Evolutionary conservation across 805 yeast species (phyloP).

Genomic region (Wickerhamomyces sydowiorum): DNA sequence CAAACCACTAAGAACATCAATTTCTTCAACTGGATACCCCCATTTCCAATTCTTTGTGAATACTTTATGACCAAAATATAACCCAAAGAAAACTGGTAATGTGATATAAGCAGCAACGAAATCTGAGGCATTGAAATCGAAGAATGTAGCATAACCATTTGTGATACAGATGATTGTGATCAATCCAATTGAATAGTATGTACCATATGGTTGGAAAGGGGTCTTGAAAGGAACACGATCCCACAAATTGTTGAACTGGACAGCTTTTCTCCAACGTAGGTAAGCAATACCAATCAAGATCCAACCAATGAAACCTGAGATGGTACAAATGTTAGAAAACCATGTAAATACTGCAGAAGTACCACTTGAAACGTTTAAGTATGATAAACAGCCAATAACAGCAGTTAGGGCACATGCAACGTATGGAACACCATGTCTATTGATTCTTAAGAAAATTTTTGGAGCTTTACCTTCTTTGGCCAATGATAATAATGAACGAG

Average conservation of each 20-base stretch:
- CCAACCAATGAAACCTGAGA: conserved; percentile 76
- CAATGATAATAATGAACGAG: conserved; percentile 68
- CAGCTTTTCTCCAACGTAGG: conserved; percentile 64
- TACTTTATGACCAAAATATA: conserved; percentile 54
- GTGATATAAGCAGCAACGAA: conserved; percentile 73
- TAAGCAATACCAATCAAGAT: conserved; percentile 61
- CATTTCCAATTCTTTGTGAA: conserved; percentile 39
- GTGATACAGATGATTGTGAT: conserved; percentile 53
- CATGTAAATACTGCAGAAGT: conserved; percentile 58
- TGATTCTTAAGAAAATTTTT: conserved; percentile 53
- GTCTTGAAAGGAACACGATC: conserved; percentile 58
- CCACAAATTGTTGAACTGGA: conserved; percentile 42
- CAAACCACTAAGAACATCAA: conserved; percentile 57
- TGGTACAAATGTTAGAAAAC: conserved; percentile 73
- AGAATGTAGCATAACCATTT: conserved; percentile 67
- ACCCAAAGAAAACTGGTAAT: conserved; percentile 45
- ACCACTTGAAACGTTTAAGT: conserved; percentile 56
- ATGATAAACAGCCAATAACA: conserved; percentile 55
- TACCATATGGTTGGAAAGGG: conserved; percentile 49
- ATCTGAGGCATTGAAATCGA: conserved; percentile 36
- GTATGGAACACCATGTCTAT: conserved; percentile 68
- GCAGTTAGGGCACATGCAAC: conserved; percentile 36
- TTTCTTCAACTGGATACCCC: conserved; percentile 46
- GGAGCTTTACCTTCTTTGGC: conserved; percentile 79
- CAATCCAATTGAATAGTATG: conserved; percentile 46